A percentile compares a stretch with the other conserved stretches of the same genome.
These are phyloP conservation scores for Boletus edulis DNA, from an alignment of 768 basidiomycete genomes.

Conservation along the genomic window DNA sequence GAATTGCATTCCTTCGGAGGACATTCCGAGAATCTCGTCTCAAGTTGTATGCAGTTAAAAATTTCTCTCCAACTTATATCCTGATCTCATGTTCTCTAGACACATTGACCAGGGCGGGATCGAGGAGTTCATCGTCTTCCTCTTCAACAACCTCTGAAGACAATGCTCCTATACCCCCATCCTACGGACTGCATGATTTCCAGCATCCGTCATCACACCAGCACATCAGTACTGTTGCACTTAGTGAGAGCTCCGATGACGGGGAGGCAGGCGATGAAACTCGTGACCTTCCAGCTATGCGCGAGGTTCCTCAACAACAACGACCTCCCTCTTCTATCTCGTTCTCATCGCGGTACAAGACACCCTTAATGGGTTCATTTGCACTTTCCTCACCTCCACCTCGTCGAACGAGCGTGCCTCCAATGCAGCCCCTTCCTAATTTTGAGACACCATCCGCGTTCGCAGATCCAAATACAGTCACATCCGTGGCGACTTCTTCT, in stretches of 20 bases:
- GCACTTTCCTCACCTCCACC: conserved; percentile 54
- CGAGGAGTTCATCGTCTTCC: conserved; percentile 61
- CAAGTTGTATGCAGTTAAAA: conserved; percentile 51
- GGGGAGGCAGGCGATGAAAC: conserved; percentile 48
- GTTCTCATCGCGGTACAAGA: conserved; percentile 75
- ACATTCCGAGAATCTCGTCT: conserved; percentile 59
- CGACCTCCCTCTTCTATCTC: conserved; percentile 68
- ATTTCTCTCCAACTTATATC: neutral
- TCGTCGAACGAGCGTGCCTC: conserved; percentile 45
- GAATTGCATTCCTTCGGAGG: conserved; percentile 79
- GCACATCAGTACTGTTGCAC: conserved; percentile 20
- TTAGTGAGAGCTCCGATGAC: conserved; percentile 44
- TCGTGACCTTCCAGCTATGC: conserved; percentile 38
- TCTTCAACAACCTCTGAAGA: conserved; percentile 57
- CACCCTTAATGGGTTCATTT: conserved; percentile 65
- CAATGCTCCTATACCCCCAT: conserved; percentile 18
- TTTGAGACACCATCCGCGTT: conserved; percentile 78
- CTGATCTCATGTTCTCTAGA: conserved; percentile 18
- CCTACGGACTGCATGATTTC: conserved; percentile 14
- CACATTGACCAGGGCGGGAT: conserved; percentile 40
- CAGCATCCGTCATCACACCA: conserved; percentile 11
- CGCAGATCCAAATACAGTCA: conserved; percentile 40
- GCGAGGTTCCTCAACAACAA: conserved; percentile 37
- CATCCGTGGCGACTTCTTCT: conserved; percentile 38
- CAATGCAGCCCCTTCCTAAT: conserved; percentile 67